Base-by-base conservation (phyloP, 306 rosid species). In the Acacia crassicarpa region DNA sequence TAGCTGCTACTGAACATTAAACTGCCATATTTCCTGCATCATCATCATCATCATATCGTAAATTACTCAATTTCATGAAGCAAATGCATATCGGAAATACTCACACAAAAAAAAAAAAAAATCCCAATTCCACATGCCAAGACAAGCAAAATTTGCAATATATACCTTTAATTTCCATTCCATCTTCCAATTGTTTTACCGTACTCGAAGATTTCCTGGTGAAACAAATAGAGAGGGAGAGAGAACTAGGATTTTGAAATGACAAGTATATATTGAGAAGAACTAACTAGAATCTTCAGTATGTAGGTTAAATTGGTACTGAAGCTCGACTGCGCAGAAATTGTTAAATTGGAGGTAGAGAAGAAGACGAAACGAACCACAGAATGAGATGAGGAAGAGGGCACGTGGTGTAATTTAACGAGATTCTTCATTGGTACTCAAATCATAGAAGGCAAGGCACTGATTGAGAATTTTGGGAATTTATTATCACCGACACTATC, bases 351-450 rank as follows among this genome's bases (percentile, higher is more conserved):
- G 23, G 19, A 35, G 35, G 68, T n/a, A 16, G 38, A 11, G 81
- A 75, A 43, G 80, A 65, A 25, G 81, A 80, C 78, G 19, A 81
- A 14, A 9, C 41, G 58, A 80, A 49, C 76, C 67, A 84, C 53
- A 30, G 72, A 49, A 22, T 49, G 35, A 78, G 67, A 12, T 3
- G 38, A n/a, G 66, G 22, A 16, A 8, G 12, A 20, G 75, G 77
- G 30, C 83, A 78, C 86, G 77, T 73, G 83, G 23, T 49, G 69
- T 12, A 13, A 68, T 25, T 38, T 30, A 49, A 54, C 5, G 54
- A 40, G 53, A 41, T 3, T 41, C 20, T 22, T 27, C 15, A 22
- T 69, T 8, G 8, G 74, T 69, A 33, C 6, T 3, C 25, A n/a
- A 9, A 65, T 65, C 22, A 8, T 2, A 7, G 22, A 3, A 35